phyloP scores from a whole-genome alignment of 1,284 basidiomycete species.

The Stereum hirsutum region DNA sequence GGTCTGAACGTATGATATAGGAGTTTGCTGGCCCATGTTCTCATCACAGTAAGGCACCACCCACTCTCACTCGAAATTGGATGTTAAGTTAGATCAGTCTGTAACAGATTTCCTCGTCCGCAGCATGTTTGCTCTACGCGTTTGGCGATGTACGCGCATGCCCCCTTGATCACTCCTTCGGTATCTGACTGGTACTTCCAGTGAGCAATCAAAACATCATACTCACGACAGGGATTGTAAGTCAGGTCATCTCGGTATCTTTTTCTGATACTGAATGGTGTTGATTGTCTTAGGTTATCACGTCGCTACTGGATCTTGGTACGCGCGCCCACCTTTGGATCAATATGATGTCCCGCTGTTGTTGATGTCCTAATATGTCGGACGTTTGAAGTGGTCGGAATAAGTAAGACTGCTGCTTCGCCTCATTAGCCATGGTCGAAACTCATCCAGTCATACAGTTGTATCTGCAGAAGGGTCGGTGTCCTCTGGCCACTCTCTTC shows the following conservation, averaged over 20 bases:
- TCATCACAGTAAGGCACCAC: conserved; percentile 10
- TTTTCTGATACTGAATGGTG: neutral
- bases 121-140: conserved; percentile 17
- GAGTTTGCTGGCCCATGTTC: conserved; percentile 9
- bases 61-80: neutral
- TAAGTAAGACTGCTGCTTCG: conserved; percentile 10
- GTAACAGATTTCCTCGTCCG: conserved; percentile 17
- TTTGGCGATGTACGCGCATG: conserved; percentile 9
- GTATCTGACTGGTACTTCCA: neutral
- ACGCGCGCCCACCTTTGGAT: neutral
- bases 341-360: neutral
- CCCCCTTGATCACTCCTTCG: neutral
- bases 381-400: conserved; percentile 11
- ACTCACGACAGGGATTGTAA: conserved; percentile 4
- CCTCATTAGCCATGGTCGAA: neutral
- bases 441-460: too few relatives aligned
- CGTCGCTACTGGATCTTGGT: conserved; percentile 16
- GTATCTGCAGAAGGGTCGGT: too few relatives aligned
- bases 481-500: conserved; percentile 12
- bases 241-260: neutral
- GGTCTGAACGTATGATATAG: neutral
- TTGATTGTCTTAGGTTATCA: conserved; percentile 5
- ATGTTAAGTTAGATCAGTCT: too few relatives aligned
- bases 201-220: conserved; percentile 11
- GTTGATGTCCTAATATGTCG: neutral